These are phyloP conservation scores for Furcasterigmium sp. DNA, from an alignment of 2,329 filamentous ascomycete genomes.

Conservation along the genomic window DNA sequence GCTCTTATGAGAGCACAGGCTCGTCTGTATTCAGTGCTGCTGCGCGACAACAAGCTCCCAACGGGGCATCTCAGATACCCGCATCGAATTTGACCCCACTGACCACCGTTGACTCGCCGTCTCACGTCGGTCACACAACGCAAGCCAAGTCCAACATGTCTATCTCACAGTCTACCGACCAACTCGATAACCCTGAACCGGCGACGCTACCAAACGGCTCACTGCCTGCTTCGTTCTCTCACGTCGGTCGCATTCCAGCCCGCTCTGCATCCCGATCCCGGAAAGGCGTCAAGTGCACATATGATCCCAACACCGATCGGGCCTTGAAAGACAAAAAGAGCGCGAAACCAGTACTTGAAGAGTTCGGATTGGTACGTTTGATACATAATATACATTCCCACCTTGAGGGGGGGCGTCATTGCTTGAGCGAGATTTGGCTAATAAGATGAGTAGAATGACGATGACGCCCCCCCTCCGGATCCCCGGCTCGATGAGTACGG, in stretches of 20 bases:
- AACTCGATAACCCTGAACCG: slow-evolving; percentile 17
- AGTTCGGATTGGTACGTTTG: slow-evolving; percentile 62
- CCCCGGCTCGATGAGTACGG: slow-evolving; percentile 67
- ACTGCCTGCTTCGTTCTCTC: slow-evolving; percentile 22
- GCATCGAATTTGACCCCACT: slow-evolving; percentile 44
- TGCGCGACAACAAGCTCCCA: slow-evolving; percentile 33
- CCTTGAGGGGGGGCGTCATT: slow-evolving; percentile 56
- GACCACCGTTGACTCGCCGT: slow-evolving; percentile 47
- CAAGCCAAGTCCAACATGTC: slow-evolving; percentile 50
- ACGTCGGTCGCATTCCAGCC: slow-evolving; percentile 42
- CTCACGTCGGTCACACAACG: slow-evolving; percentile 39
- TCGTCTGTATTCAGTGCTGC: slow-evolving; percentile 65
- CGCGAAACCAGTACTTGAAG: slow-evolving; percentile 55
- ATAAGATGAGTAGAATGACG: slow-evolving; percentile 59
- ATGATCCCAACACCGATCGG: slow-evolving; percentile 55
- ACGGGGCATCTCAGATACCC: slow-evolving; percentile 33
- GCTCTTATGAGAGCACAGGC: slow-evolving; percentile 63
- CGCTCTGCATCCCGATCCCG: slow-evolving; percentile 50
- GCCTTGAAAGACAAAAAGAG: slow-evolving; percentile 44
- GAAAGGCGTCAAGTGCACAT: slow-evolving; percentile 53
- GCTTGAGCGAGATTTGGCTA: slow-evolving; percentile 50
- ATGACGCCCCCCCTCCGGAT: slow-evolving; percentile 74
- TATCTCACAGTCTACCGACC: slow-evolving; percentile 42
- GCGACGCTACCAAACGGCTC: slow-evolving; percentile 24
- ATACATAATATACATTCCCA: slow-evolving; percentile 26